Percentiles rank a stretch among this genome's conserved stretches.
Evolutionary conservation across 2,329 filamentous ascomycete genomes (phyloP).

Genomic region (Ophiostoma montium): DNA sequence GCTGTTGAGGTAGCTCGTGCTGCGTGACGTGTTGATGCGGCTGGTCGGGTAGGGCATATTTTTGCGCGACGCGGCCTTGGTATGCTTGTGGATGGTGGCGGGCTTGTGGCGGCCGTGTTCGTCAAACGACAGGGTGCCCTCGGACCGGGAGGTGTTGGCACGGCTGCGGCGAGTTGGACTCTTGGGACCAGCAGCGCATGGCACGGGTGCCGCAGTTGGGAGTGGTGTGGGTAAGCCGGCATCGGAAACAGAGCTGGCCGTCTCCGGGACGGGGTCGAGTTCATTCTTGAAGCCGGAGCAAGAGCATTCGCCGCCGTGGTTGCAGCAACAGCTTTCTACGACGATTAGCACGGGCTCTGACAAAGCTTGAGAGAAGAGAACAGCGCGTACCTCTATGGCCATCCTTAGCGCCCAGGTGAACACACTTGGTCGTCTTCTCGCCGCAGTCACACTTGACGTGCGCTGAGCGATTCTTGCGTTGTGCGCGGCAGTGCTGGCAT

Average conservation of each 20-base stretch:
- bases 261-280: constrained; percentile 49
- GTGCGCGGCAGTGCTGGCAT: constrained; percentile 89
- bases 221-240: background rate
- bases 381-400: constrained; percentile 42
- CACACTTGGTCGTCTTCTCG: constrained; percentile 68
- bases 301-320: constrained; percentile 52
- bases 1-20: constrained; percentile 23
- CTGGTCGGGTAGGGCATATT: constrained; percentile 47
- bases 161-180: constrained; percentile 19
- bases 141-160: constrained; percentile 48
- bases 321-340: constrained; percentile 54
- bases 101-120: constrained; percentile 52
- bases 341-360: background rate
- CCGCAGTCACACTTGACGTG: constrained; percentile 96
- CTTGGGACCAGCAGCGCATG: constrained; percentile 21
- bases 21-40: constrained; percentile 43
- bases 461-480: constrained; percentile 89
- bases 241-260: constrained; percentile 26
- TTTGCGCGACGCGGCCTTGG: constrained; percentile 45
- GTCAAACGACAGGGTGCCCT: constrained; percentile 44
- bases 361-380: background rate
- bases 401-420: constrained; percentile 41
- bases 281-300: constrained; percentile 49
- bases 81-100: constrained; percentile 38
- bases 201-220: background rate